phyloP scores from a whole-genome alignment of 2,329 filamentous ascomycete species.

The Paramyrothecium sp. region DNA sequence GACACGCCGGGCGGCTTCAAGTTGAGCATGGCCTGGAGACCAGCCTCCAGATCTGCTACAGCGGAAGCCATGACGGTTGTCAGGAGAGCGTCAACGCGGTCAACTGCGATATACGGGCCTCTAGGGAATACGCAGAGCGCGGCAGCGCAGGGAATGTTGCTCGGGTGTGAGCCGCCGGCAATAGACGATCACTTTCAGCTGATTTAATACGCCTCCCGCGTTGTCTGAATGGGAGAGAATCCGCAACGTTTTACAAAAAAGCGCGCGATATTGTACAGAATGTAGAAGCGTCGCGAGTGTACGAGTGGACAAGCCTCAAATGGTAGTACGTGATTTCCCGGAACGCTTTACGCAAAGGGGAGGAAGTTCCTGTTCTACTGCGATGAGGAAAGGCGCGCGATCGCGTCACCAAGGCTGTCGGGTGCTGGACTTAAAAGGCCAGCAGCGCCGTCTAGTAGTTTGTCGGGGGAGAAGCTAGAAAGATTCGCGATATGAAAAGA shows the following conservation, averaged over 20 bases:
- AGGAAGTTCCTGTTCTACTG: slow-evolving; percentile 24
- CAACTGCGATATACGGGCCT: neutral
- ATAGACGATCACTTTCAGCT: neutral
- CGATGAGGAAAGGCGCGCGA: slow-evolving; percentile 18
- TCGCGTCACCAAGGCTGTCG: slow-evolving; percentile 20
- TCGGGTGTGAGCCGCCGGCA: neutral
- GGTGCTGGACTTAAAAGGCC: slow-evolving; percentile 8
- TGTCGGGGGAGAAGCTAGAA: neutral
- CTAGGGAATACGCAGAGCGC: neutral
- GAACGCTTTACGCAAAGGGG: slow-evolving; percentile 17
- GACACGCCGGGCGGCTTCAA: slow-evolving; percentile 94
- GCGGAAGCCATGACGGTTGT: slow-evolving; percentile 66
- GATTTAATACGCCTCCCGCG: neutral
- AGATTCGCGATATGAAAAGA: neutral
- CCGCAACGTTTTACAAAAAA: slow-evolving; percentile 21
- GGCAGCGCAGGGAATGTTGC: neutral
- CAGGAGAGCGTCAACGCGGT: slow-evolving; percentile 5
- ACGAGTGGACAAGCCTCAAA: slow-evolving; percentile 21
- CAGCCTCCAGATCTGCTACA: slow-evolving; percentile 86
- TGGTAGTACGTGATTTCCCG: slow-evolving; percentile 18
- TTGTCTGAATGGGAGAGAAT: neutral
- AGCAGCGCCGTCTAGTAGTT: neutral
- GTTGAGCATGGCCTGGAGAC: slow-evolving; percentile 86
- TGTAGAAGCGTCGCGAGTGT: slow-evolving; percentile 14
- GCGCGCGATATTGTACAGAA: slow-evolving; percentile 20